Base-by-base conservation (phyloP, 176 grass and related monocot genomes). In the Avena eriantha region DNA sequence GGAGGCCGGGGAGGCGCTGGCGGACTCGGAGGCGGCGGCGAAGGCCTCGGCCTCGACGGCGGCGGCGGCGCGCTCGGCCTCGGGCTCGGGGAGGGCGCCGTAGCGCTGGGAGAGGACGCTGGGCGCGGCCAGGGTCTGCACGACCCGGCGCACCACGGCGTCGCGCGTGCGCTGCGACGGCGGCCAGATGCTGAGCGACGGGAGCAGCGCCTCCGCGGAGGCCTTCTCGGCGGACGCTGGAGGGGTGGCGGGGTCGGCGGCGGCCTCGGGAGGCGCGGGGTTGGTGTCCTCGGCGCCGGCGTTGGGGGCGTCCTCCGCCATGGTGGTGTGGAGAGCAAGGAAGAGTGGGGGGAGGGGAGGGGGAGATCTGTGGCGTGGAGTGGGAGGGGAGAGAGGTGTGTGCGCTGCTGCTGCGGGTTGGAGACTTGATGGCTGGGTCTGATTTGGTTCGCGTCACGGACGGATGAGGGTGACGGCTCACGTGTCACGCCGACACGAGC, bases 151-250 rank as follows among this genome's bases (percentile, higher is more conserved):
- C 70, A 95, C 86, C 11, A 98, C 96, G 61, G 93, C 96, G 70
- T 98, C 93, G 47, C 92, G 96, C 51, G 96, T 98, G 88, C 93
- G 92, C 92, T 98, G 96, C 43, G 92, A 84, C 39, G 93, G 96
- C 21, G 93, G 93, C 93, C 96, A 98, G 92, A 98, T 94, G 78
- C 87, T 95, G 65, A 95, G 85, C 73, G 88, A 90, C 36, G 87
- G 63, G 15, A 83, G 73, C 74, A 89, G 78, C 23, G 83, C 72
- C 86, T 84, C 86, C 58, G 48, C 12, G 3, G 36, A 77, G 74
- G 74, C 14, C 81, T 89, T 89, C 14, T 60, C 47, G 0, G 36
- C 19, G 1, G 84, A 3, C 0, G 64, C 9, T 4, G 78, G 47
- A 56, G 76, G 3, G 22, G 83, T 13, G 0, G 63, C 16, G 26